A percentile compares a stretch with the other conserved stretches of the same genome.
These are phyloP conservation scores for Metschnikowia kofuensis DNA, from an alignment of 805 yeast species.

Conservation along the genomic window DNA sequence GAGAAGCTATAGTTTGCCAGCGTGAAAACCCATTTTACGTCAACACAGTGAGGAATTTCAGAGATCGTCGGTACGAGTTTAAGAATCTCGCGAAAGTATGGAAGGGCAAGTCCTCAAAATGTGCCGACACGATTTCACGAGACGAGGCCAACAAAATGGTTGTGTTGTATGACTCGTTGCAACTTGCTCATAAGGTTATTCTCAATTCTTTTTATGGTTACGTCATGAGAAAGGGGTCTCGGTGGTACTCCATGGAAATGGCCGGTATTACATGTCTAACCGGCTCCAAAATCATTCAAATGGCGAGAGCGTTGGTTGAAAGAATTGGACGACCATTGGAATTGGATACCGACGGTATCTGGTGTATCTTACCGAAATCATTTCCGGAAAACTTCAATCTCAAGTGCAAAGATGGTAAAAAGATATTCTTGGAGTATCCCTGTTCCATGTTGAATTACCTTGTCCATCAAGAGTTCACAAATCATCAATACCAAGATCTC, in stretches of 20 bases:
- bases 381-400: constrained; percentile 88
- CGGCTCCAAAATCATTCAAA: constrained; percentile 96
- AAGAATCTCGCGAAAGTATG: constrained; percentile 91
- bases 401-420: constrained; percentile 73
- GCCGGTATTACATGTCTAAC: constrained; percentile 98
- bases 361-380: constrained; percentile 94
- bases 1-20: constrained; percentile 95
- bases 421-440: constrained; percentile 78
- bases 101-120: constrained; percentile 73
- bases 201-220: constrained; percentile 96
- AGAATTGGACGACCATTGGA: constrained; percentile 93
- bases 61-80: constrained; percentile 95
- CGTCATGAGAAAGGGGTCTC: constrained; percentile 97
- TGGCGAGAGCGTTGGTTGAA: constrained; percentile 91
- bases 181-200: constrained; percentile 95
- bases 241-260: constrained; percentile 99
- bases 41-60: constrained; percentile 86
- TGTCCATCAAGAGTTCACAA: constrained; percentile 88
- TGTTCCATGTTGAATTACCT: constrained; percentile 93
- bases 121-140: constrained; percentile 55
- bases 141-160: constrained; percentile 96
- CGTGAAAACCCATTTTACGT: constrained; percentile 97
- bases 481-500: constrained; percentile 88
- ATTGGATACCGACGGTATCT: constrained; percentile 97
- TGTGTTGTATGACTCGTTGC: constrained; percentile 89